Percentiles rank a stretch among this genome's conserved stretches.
phyloP scores from a whole-genome alignment of 768 basidiomycete species.

The Amanita phalloides region DNA sequence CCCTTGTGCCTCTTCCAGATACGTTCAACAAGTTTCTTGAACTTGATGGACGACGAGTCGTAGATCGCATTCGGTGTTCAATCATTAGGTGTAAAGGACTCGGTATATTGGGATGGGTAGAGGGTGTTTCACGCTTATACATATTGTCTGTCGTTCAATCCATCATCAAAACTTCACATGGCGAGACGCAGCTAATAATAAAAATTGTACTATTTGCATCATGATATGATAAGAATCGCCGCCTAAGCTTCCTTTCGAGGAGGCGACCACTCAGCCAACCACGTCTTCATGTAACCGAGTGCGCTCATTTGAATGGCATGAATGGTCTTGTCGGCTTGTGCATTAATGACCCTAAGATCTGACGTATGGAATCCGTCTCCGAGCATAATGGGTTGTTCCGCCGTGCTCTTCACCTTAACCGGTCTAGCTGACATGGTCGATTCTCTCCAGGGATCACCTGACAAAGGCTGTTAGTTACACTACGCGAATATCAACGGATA shows the following conservation, averaged over 20 bases:
- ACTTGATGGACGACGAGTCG: neutral
- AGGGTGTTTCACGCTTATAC: neutral
- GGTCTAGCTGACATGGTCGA: slow-evolving; percentile 54
- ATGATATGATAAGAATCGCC: no score
- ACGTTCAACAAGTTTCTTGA: neutral
- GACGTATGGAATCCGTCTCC: slow-evolving; percentile 62
- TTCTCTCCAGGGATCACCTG: slow-evolving; percentile 68
- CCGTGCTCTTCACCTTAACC: slow-evolving; percentile 32
- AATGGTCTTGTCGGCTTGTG: slow-evolving; percentile 38
- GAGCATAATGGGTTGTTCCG: slow-evolving; percentile 43
- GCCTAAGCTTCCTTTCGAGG: slow-evolving; percentile 3
- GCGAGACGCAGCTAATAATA: neutral
- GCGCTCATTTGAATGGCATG: slow-evolving; percentile 41
- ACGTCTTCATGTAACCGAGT: slow-evolving; percentile 40
- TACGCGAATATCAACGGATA: neutral
- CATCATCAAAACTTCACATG: neutral
- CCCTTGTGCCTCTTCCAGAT: neutral
- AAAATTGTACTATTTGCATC: neutral
- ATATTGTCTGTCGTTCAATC: neutral
- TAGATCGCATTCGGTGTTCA: neutral
- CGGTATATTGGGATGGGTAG: neutral
- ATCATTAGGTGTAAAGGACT: neutral
- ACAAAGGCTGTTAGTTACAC: neutral
- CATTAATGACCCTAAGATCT: slow-evolving; percentile 35
- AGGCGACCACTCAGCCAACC: slow-evolving; percentile 40